phyloP scores from a whole-genome alignment of 208 protist species.

The Trichomonas vaginalis region DNA sequence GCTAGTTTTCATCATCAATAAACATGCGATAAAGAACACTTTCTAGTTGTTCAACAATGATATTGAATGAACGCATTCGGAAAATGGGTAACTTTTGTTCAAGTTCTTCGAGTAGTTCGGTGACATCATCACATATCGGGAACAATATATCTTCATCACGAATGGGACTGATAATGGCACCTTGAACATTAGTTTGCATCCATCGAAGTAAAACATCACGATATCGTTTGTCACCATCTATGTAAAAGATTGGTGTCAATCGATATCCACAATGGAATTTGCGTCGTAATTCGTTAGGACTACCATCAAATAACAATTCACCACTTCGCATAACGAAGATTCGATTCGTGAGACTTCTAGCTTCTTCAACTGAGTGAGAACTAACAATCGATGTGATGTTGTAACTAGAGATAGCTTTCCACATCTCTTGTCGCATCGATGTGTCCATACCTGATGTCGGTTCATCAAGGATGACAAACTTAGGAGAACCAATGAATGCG shows the following conservation, averaged over 20 bases:
- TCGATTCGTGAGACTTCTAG: background rate
- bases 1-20: background rate
- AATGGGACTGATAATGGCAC: background rate
- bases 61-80: too few species aligned
- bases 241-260: background rate
- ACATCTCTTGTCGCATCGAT: background rate
- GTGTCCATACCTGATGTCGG: background rate
- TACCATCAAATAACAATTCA: background rate
- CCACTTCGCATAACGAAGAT: background rate
- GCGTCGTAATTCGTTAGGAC: background rate
- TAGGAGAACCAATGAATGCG: background rate
- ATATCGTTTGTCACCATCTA: background rate
- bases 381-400: background rate
- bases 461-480: background rate
- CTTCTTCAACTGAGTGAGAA: background rate
- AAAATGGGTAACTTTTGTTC: background rate
- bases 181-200: background rate
- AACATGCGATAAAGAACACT: background rate
- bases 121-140: background rate
- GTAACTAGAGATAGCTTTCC: background rate
- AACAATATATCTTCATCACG: background rate
- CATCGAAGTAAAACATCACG: background rate
- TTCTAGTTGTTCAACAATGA: background rate
- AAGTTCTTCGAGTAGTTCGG: background rate
- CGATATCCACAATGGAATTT: background rate